Evolutionary conservation across 192 early-diverging fungal genomes (phyloP).

Genomic region (Umbelopsis isabellina): DNA sequence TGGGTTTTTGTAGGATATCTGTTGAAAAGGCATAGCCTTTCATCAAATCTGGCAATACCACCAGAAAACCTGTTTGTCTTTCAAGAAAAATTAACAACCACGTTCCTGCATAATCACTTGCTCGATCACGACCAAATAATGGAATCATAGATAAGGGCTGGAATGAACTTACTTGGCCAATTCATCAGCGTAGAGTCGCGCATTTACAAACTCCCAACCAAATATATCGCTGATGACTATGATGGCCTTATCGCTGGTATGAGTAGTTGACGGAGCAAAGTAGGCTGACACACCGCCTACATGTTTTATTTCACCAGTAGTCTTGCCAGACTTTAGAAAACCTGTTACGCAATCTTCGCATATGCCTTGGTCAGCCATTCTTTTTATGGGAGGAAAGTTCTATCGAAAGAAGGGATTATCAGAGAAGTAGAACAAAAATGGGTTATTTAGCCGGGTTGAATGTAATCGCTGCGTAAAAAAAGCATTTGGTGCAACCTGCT

Average conservation of each 20-base stretch:
- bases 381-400: neutral
- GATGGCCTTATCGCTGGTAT: slow-evolving; percentile 5
- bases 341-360: slow-evolving; percentile 16
- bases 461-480: no score
- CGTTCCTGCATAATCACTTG: neutral
- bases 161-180: neutral
- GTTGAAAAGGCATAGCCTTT: slow-evolving; percentile 15
- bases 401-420: no score
- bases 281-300: neutral
- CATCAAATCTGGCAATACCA: slow-evolving; percentile 12
- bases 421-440: no score
- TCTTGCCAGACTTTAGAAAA: neutral
- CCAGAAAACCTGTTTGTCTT: slow-evolving; percentile 15
- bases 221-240: slow-evolving; percentile 10
- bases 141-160: no score
- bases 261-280: neutral
- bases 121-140: neutral
- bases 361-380: neutral
- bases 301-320: neutral
- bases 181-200: slow-evolving; percentile 6
- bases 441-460: no score
- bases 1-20: neutral
- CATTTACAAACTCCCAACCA: slow-evolving; percentile 16
- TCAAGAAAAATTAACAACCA: slow-evolving; percentile 2
- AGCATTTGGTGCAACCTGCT: no score